Evolutionary conservation across 2,329 filamentous ascomycete genomes (phyloP), one percentile per base, ranked within the genome.

Genomic region (Colletotrichum costaricense): DNA sequence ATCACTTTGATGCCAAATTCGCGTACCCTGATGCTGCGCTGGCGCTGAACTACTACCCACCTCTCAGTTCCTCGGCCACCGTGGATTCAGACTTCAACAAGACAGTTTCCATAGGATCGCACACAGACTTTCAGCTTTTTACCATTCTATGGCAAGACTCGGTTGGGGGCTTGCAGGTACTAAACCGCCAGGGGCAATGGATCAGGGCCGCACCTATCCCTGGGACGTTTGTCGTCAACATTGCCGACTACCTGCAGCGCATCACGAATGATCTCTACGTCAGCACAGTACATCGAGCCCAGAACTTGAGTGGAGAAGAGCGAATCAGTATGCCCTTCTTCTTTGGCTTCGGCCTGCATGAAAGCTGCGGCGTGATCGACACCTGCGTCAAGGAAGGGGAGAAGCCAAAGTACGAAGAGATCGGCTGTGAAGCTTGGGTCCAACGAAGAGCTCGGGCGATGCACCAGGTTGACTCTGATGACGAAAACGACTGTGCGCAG

Each of bases 91-190:
- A 74, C 30, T 49, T 42, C 5, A 60, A 64, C 7, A 52, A 68
- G 12, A 62, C 67, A 35, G 82, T 86, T 30, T 84, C 85, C 5
- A 83, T 87, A 49, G 87, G 87, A 11, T 87, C 84, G 19, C 88
- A 88, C 75, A 90, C 87, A 0, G 88, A 89, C 76, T 86, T 88
- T 62, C 86, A 88, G 59, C 81, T 88, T 38, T 86, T 90, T 67
- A 88, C 86, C 1, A 80, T 88, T 5, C 79, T 88, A 3, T 82
- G 84, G 75, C 86, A 88, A 70, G 84, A 87, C 67, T 74, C 77
- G 3, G 75, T 80, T 22, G 82, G 83, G 5, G 86, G 84, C 0
- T 78, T 88, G 12, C 80, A 88, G 74, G 84, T 88, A 0, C 77
- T 86, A 52, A 82, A 84, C 49, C 77, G 77, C 0, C 69, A 82